A percentile compares a stretch with the other conserved stretches of the same genome.
Conservation (phyloP, 345 rosid species). For the Sisymbrium altissimum region DNA sequence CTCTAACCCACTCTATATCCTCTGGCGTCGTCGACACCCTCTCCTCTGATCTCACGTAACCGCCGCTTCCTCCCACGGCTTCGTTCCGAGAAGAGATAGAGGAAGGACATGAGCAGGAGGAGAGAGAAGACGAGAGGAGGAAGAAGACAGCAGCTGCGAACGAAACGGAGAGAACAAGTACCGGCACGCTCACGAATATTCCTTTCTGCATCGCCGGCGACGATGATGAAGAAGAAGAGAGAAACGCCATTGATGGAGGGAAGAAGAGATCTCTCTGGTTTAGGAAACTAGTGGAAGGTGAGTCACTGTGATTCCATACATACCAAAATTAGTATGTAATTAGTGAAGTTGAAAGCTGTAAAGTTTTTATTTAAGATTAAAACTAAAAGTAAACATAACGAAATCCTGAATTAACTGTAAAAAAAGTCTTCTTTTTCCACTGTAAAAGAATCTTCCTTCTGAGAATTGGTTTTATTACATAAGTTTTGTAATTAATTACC, state of each 20-base stretch:
- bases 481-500: not conserved
- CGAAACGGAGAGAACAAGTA: constrained; percentile 59
- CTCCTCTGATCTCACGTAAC: constrained; percentile 18
- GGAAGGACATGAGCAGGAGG: constrained; percentile 59
- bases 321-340: constrained; percentile 19
- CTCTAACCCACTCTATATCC: constrained; percentile 80
- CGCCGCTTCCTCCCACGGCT: constrained; percentile 15
- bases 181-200: constrained; percentile 57
- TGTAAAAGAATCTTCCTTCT: not conserved
- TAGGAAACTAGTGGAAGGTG: constrained; percentile 13
- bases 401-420: not conserved
- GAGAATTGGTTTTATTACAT: not conserved
- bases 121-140: constrained; percentile 74
- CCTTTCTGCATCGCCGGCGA: constrained; percentile 56
- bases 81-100: constrained; percentile 19
- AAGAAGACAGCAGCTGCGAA: constrained; percentile 58
- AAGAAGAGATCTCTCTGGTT: constrained; percentile 8
- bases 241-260: constrained; percentile 30
- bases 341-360: not conserved
- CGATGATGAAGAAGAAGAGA: constrained; percentile 20
- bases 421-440: not conserved
- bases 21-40: constrained; percentile 49
- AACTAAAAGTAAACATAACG: not conserved
- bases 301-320: not conserved
- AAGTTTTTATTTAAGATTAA: not conserved